These are phyloP conservation scores for Hemileccinum rubropunctum DNA, from an alignment of 768 basidiomycete genomes.

Conservation along the genomic window DNA sequence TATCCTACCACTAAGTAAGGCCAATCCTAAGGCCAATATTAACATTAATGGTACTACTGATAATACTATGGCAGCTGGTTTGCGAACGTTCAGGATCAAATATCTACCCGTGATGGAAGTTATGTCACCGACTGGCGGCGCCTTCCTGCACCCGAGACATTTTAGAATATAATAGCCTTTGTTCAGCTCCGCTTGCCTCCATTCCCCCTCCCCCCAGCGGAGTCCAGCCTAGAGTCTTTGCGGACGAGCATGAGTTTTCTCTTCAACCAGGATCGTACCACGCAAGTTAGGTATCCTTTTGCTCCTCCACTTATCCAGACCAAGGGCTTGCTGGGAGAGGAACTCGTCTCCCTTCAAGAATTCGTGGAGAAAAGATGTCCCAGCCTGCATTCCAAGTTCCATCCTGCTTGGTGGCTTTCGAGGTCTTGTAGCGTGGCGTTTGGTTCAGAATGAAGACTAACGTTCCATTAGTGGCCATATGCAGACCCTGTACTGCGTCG, in stretches of 20 bases:
- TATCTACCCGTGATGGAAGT: not conserved
- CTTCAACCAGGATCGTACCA: slow-evolving; percentile 13
- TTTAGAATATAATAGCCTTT: not conserved
- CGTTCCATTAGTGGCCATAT: slow-evolving; percentile 26
- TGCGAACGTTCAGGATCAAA: too few species aligned
- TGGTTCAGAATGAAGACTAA: slow-evolving; percentile 13
- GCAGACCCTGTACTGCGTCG: slow-evolving; percentile 31
- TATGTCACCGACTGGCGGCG: slow-evolving; percentile 1
- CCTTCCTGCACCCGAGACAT: slow-evolving; percentile 7
- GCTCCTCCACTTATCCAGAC: slow-evolving; percentile 19
- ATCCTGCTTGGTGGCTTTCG: slow-evolving; percentile 33
- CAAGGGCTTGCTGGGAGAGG: slow-evolving; percentile 7
- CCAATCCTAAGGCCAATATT: too few species aligned
- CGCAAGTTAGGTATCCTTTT: slow-evolving; percentile 21
- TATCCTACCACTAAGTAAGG: too few species aligned
- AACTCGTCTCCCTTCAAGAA: slow-evolving; percentile 24
- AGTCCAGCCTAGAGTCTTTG: too few species aligned
- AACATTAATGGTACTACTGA: too few species aligned
- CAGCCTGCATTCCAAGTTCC: slow-evolving; percentile 26
- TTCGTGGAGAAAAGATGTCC: slow-evolving; percentile 32
- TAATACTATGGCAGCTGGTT: too few species aligned
- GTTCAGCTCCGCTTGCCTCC: not conserved
- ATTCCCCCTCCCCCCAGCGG: not conserved
- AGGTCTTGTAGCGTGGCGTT: slow-evolving; percentile 17
- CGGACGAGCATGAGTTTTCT: slow-evolving; percentile 18